Evolutionary conservation across 305 asterid genomes (phyloP).

Genomic region (Fraxinus paxiana): DNA sequence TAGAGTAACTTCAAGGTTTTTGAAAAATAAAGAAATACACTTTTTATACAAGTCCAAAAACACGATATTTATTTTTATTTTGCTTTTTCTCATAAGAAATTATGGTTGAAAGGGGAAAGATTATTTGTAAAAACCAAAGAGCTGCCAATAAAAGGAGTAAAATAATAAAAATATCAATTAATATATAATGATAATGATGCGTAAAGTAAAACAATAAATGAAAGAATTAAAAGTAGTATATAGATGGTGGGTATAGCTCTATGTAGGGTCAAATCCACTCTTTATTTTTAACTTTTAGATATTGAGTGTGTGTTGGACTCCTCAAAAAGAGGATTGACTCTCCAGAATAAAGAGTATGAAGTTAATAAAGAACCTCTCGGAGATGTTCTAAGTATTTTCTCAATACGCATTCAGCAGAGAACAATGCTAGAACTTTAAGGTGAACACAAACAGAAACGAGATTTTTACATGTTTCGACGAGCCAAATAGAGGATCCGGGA

Average conservation of each 20-base stretch:
- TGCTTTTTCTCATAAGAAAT: not conserved
- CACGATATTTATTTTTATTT: not conserved
- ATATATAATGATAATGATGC: not conserved
- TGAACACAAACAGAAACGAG: slow-evolving; percentile 18
- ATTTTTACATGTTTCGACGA: slow-evolving; percentile 73
- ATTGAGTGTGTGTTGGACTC: not conserved
- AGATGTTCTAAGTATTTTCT: slow-evolving; percentile 13
- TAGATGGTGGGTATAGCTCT: not conserved
- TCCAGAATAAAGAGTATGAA: not conserved
- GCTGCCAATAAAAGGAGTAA: not conserved
- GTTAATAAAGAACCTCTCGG: not conserved
- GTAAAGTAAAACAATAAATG: not conserved
- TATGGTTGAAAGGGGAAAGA: not conserved
- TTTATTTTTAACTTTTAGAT: not conserved
- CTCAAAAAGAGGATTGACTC: not conserved
- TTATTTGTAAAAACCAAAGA: not conserved
- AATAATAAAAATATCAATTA: not conserved
- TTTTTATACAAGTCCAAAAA: not conserved
- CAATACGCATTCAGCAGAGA: not conserved
- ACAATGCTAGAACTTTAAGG: not conserved
- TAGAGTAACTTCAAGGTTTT: not conserved
- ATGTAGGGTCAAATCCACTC: not conserved
- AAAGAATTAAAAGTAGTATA: not conserved
- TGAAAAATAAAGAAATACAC: not conserved
- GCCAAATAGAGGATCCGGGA: slow-evolving; percentile 75